phyloP scores from a whole-genome alignment of 352 stramenopile genomes.

The Phytopythium helicoides region DNA sequence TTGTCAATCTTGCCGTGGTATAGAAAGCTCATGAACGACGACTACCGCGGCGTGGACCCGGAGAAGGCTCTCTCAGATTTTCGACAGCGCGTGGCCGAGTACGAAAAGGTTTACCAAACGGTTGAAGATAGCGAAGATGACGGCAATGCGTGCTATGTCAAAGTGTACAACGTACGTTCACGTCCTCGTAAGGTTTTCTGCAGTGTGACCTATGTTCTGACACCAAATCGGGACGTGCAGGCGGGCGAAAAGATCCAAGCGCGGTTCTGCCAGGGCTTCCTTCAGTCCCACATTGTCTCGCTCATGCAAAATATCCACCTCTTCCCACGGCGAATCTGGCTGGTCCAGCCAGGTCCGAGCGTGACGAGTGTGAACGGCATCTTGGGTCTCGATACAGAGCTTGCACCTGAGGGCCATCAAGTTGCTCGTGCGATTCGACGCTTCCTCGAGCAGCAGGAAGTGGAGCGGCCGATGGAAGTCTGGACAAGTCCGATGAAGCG shows the following conservation, averaged over 20 bases:
- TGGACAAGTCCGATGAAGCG: constrained; percentile 86
- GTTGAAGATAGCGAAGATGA: constrained; percentile 85
- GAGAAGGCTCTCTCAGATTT: constrained; percentile 90
- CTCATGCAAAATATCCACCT: constrained; percentile 93
- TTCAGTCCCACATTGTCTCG: constrained; percentile 87
- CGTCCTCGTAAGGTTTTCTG: background rate
- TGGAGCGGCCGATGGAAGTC: constrained; percentile 70
- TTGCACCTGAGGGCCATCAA: constrained; percentile 73
- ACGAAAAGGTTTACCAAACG: constrained; percentile 92
- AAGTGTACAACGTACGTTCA: constrained; percentile 86
- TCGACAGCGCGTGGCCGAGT: constrained; percentile 85
- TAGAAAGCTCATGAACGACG: constrained; percentile 82
- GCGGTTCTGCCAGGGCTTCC: constrained; percentile 81
- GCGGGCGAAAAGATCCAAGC: constrained; percentile 91
- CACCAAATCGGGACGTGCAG: constrained; percentile 9
- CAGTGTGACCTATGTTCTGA: background rate
- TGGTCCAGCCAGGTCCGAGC: constrained; percentile 85
- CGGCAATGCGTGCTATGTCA: constrained; percentile 88
- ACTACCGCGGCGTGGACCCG: constrained; percentile 86
- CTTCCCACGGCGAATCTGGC: constrained; percentile 85
- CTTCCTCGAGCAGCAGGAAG: constrained; percentile 82
- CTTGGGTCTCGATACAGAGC: constrained; percentile 77
- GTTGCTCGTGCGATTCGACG: constrained; percentile 81
- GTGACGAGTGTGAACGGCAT: constrained; percentile 75
- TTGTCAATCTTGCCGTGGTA: background rate